A percentile compares a stretch with the other conserved stretches of the same genome.
phyloP scores from a whole-genome alignment of 176 grass and related monocot species.

The Tuctoria greenei region DNA sequence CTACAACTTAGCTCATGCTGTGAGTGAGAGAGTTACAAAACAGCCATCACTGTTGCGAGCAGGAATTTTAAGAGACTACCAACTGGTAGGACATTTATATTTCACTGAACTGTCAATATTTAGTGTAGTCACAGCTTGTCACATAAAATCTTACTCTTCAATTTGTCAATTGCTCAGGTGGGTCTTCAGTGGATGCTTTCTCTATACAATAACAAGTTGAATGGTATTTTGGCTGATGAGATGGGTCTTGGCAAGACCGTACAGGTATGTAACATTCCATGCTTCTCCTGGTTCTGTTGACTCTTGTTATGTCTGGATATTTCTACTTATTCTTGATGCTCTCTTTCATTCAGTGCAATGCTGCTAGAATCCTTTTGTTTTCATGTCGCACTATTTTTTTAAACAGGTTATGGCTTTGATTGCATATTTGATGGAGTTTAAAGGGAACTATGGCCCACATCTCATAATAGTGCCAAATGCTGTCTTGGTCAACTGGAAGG shows the following conservation, averaged over 20 bases:
- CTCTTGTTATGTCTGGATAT: constrained; percentile 15
- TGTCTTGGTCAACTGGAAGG: constrained; percentile 99
- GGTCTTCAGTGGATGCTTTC: constrained; percentile 99
- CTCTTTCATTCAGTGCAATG: constrained; percentile 1
- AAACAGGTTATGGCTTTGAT: constrained; percentile 96
- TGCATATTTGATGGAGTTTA: constrained; percentile 98
- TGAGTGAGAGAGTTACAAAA: constrained; percentile 80
- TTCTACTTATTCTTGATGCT: background rate
- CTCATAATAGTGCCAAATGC: constrained; percentile 99
- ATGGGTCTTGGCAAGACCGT: constrained; percentile 99
- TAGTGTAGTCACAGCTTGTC: constrained; percentile 8
- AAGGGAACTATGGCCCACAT: constrained; percentile 98
- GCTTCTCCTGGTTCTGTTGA: constrained; percentile 31
- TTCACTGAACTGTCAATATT: constrained; percentile 30
- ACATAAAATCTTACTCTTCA: constrained; percentile 21
- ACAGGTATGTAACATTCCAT: constrained; percentile 54
- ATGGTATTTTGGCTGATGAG: constrained; percentile 99
- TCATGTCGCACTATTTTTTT: constrained; percentile 21
- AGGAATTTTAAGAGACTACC: constrained; percentile 98
- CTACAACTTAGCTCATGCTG: constrained; percentile 95
- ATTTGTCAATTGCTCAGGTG: constrained; percentile 57
- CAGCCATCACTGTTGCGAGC: constrained; percentile 85
- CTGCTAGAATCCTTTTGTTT: constrained; percentile 26
- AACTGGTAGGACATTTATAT: constrained; percentile 64
- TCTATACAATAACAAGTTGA: constrained; percentile 98